Conservation (phyloP, 495 filamentous ascomycete species). For the Aspergillus panamensis region DNA sequence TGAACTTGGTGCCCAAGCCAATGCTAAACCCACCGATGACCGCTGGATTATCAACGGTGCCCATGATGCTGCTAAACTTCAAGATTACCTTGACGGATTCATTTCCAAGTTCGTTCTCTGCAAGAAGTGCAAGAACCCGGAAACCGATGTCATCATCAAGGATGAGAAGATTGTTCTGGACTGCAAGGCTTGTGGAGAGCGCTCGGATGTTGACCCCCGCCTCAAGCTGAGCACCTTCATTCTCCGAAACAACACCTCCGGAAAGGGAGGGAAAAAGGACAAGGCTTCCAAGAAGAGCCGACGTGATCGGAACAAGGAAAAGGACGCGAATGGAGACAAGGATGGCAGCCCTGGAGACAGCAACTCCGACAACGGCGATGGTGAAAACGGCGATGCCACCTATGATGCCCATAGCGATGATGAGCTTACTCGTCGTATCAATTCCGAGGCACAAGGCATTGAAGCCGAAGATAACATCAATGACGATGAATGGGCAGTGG, state of each 20-base stretch:
- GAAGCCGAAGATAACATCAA: conserved; percentile 61
- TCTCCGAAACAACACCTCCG: conserved; percentile 79
- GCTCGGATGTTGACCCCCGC: conserved; percentile 82
- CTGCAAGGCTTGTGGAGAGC: conserved; percentile 98
- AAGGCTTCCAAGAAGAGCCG: conserved; percentile 82
- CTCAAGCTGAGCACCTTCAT: conserved; percentile 98
- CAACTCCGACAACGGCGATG: conserved; percentile 60
- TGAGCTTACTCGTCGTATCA: conserved; percentile 85
- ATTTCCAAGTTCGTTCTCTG: conserved; percentile 97
- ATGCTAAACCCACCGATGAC: conserved; percentile 92
- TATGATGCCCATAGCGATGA: conserved; percentile 84
- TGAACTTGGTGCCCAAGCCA: conserved; percentile 96
- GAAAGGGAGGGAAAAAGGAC: conserved; percentile 92
- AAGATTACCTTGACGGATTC: conserved; percentile 97
- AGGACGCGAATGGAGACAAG: conserved; percentile 59
- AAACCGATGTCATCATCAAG: conserved; percentile 93
- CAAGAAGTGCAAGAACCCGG: conserved; percentile 99
- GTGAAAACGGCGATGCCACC: conserved; percentile 65
- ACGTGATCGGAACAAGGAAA: conserved; percentile 71
- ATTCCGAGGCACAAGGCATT: conserved; percentile 73
- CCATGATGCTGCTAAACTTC: conserved; percentile 91
- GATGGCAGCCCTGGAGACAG: conserved; percentile 70
- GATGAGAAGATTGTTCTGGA: conserved; percentile 86
- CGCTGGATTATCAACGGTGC: conserved; percentile 99
- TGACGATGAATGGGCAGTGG: conserved; percentile 91